phyloP scores from a whole-genome alignment of 2,329 filamentous ascomycete species.

The Cladophialophora immunda region DNA sequence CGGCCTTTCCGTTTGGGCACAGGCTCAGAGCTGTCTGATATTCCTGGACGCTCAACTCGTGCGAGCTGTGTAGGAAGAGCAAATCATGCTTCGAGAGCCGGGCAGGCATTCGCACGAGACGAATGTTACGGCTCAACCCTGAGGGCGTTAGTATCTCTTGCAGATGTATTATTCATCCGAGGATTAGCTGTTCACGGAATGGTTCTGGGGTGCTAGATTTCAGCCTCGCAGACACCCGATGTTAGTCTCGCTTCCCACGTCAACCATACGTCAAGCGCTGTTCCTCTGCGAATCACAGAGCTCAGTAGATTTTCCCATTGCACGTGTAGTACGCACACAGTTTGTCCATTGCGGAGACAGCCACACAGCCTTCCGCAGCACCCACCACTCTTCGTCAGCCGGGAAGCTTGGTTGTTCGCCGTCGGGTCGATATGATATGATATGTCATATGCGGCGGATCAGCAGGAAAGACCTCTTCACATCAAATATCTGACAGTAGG shows the following conservation, averaged over 20 bases:
- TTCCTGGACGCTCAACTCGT: too few species aligned
- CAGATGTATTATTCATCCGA: constrained; percentile 3
- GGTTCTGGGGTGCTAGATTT: not conserved
- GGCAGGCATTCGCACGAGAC: not conserved
- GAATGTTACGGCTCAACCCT: constrained; percentile 4
- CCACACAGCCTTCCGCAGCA: not conserved
- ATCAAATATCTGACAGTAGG: not conserved
- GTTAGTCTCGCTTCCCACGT: not conserved
- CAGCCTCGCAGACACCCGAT: not conserved
- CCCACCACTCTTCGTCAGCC: not conserved
- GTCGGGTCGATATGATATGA: not conserved
- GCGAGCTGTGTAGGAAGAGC: too few species aligned
- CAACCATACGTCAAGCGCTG: not conserved
- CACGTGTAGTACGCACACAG: not conserved
- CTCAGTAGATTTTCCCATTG: not conserved
- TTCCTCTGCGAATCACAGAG: not conserved
- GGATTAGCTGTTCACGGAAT: not conserved
- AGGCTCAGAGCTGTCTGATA: not conserved
- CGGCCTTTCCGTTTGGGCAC: not conserved
- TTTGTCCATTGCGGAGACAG: not conserved
- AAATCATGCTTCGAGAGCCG: not conserved
- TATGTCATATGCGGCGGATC: not conserved
- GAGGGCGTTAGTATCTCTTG: not conserved
- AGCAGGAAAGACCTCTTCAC: not conserved
- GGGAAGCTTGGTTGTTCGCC: not conserved